A percentile compares a stretch with the other conserved stretches of the same genome.
Conservation (phyloP, 2,329 filamentous ascomycete genomes). For the Apiospora marii region DNA sequence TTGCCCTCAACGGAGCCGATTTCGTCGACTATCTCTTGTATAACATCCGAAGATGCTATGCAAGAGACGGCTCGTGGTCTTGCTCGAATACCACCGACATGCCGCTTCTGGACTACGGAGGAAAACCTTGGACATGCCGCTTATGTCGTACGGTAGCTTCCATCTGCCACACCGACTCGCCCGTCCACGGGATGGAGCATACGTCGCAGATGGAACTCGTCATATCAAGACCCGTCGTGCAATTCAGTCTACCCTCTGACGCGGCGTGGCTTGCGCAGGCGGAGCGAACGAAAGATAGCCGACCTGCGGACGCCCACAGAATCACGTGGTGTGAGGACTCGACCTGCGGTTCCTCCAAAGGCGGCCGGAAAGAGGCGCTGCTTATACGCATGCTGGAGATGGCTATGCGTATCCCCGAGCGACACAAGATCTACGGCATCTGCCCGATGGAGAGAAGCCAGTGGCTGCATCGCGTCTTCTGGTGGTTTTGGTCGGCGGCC, state of each 20-base stretch:
- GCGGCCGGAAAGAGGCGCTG: background rate
- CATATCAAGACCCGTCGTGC: background rate
- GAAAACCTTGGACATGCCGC: background rate
- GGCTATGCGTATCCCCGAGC: background rate
- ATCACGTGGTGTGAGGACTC: background rate
- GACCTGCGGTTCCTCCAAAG: background rate
- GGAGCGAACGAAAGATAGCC: background rate
- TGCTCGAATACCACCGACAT: background rate
- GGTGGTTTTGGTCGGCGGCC: background rate
- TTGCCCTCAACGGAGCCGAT: background rate
- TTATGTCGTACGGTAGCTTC: background rate
- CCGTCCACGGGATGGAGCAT: accelerated
- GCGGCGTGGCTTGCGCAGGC: background rate
- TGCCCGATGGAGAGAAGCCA: slow-evolving; percentile 1
- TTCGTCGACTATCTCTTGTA: background rate
- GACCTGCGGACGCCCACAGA: background rate
- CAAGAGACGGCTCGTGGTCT: background rate
- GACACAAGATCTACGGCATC: background rate
- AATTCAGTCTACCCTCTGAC: background rate
- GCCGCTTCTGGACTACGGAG: background rate
- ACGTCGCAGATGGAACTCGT: background rate
- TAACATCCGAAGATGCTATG: background rate
- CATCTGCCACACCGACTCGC: background rate
- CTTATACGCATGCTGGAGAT: background rate
- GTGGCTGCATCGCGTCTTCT: background rate